These are phyloP conservation scores for Berkeleyomyces basicola DNA, from an alignment of 2,329 filamentous ascomycete species.

Conservation along the genomic window DNA sequence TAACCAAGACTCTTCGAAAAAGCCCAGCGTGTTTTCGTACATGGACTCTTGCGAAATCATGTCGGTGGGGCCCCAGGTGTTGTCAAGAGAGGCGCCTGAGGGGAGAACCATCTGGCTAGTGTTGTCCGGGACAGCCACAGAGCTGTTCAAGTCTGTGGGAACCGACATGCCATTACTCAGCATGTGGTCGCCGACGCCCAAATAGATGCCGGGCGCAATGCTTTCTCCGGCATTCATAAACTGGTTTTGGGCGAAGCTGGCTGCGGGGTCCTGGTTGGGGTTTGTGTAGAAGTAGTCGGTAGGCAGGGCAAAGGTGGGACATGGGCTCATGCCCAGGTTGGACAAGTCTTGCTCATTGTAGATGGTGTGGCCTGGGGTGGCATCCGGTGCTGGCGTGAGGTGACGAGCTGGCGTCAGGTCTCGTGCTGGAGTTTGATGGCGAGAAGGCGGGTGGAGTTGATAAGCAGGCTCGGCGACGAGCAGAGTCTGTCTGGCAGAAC, in stretches of 20 bases:
- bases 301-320: background rate
- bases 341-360: background rate
- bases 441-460: background rate
- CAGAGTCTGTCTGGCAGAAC: background rate
- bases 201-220: background rate
- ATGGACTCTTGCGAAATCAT: background rate
- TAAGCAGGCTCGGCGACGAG: background rate
- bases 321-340: background rate
- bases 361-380: background rate
- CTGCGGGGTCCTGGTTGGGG: background rate
- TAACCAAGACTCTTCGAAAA: conserved; percentile 3
- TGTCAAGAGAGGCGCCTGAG: background rate
- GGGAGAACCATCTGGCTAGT: background rate
- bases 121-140: background rate
- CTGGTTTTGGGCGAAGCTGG: background rate
- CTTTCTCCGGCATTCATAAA: background rate
- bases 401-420: background rate
- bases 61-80: background rate
- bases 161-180: background rate
- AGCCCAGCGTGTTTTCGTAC: background rate
- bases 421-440: background rate
- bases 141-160: background rate
- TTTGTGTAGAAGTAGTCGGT: background rate
- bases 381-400: background rate
- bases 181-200: background rate